These are phyloP conservation scores for Stachybotrys elegans DNA, from an alignment of 2,329 filamentous ascomycete species.

Conservation along the genomic window DNA sequence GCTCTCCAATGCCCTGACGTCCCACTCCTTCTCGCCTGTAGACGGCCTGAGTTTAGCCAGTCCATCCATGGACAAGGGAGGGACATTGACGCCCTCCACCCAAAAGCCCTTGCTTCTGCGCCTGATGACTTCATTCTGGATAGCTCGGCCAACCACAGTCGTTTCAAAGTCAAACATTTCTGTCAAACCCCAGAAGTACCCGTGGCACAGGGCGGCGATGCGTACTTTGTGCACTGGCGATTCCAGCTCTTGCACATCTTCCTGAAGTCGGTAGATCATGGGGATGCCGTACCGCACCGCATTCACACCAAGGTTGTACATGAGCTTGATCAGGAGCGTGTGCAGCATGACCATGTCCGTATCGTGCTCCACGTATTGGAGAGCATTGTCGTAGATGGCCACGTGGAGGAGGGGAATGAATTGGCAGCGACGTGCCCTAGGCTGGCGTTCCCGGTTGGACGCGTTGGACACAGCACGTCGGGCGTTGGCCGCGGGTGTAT, in stretches of 20 bases:
- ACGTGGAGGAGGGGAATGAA: slow-evolving; percentile 82
- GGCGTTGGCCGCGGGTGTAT: slow-evolving; percentile 30
- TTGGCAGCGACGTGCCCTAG: slow-evolving; percentile 50
- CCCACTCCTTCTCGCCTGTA: slow-evolving; percentile 38
- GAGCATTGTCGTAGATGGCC: slow-evolving; percentile 80
- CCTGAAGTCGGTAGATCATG: slow-evolving; percentile 85
- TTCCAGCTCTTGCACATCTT: slow-evolving; percentile 67
- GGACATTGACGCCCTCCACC: slow-evolving; percentile 69
- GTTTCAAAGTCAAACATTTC: slow-evolving; percentile 74
- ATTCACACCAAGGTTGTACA: slow-evolving; percentile 76
- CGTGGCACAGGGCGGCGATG: slow-evolving; percentile 78
- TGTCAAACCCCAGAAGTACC: slow-evolving; percentile 78
- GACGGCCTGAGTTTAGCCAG: slow-evolving; percentile 50
- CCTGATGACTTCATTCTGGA: slow-evolving; percentile 71
- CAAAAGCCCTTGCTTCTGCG: slow-evolving; percentile 72
- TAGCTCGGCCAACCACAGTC: slow-evolving; percentile 61
- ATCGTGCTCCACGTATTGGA: slow-evolving; percentile 68
- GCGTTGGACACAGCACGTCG: slow-evolving; percentile 66
- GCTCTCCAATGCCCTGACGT: slow-evolving; percentile 50
- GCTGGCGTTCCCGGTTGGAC: slow-evolving; percentile 54
- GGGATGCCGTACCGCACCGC: slow-evolving; percentile 72
- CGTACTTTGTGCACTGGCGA: slow-evolving; percentile 68
- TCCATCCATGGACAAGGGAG: slow-evolving; percentile 58
- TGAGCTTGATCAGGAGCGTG: slow-evolving; percentile 68
- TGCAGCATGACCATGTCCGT: slow-evolving; percentile 74